Evolutionary conservation across 2,329 filamentous ascomycete genomes (phyloP), one percentile per base, ranked within the genome.

Genomic region (Verticillium alfalfae): DNA sequence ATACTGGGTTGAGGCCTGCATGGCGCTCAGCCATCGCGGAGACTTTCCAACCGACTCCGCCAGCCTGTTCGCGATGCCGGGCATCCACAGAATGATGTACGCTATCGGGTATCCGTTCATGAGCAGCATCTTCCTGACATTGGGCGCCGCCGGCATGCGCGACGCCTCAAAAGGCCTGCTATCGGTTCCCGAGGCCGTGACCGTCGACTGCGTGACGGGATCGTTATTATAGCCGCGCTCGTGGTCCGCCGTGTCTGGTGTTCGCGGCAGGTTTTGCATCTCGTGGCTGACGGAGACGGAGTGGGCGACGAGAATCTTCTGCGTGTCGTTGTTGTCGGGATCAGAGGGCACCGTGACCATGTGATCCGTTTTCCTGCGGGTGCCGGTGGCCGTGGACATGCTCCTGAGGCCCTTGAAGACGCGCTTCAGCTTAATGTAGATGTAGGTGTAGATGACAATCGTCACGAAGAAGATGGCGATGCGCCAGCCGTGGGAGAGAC

Each of bases 401-500:
- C 56, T 58, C 7, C 56, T 26, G 7, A 58, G 37, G 37, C 15
- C 39, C 38, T 34, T 58, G 56, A 58, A 58, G 38, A 41, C 37
- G n/a, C 56, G 56, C 56, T 26, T n/a, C 37, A 58, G 56, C 18
- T 38, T 58, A 5, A 58, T 41, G 37, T 58, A 79, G 22, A 81
- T 73, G 60, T 77, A 79, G 1, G 72, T 68, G 62, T 81, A 81
- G 34, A 79, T 77, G 37, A 63, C 66, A 18, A 79, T 70, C 1
- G 76, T 78, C 9, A 68, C 66, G 49, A 76, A 63, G 58, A 81
- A 77, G 49, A 80, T 76, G 16, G 72, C 70, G 58, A 80, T 73
- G 7, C 79, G 74, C 78, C 78, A 80, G 54, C 74, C 78, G 61
- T 81, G 78, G 0, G 76, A 76, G 56, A 81, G 69, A 1, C 68